phyloP scores from a whole-genome alignment of 2,329 filamentous ascomycete genomes.

The Cladosporium sp. region DNA sequence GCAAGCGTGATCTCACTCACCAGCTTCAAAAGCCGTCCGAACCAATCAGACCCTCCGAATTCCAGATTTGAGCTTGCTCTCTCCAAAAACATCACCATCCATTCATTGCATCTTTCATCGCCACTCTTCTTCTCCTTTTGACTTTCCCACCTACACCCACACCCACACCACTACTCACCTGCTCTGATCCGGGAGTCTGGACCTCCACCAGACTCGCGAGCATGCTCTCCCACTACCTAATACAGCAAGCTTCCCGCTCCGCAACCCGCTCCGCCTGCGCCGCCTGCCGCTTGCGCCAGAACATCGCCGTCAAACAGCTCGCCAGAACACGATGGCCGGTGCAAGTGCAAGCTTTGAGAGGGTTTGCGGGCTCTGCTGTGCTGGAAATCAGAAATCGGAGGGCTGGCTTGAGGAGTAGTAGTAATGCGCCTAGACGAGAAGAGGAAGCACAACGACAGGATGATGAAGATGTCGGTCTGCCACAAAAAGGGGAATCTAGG shows the following conservation, averaged over 20 bases:
- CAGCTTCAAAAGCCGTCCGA: too few species aligned
- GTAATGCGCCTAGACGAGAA: neutral
- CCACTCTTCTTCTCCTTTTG: too few species aligned
- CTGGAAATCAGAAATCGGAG: neutral
- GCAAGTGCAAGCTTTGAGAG: too few species aligned
- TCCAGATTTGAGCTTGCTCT: constrained; percentile 2
- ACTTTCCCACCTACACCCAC: too few species aligned
- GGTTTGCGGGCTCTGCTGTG: neutral
- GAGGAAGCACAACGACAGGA: neutral
- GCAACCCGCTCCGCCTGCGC: constrained; percentile 11
- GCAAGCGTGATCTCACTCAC: too few species aligned
- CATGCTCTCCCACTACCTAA: constrained; percentile 2
- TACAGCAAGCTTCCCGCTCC: neutral
- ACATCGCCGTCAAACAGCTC: constrained; percentile 17
- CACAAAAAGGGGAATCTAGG: neutral
- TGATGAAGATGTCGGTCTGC: neutral
- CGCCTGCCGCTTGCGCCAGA: constrained; percentile 18
- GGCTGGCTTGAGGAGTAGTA: neutral
- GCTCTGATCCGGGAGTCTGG: too few species aligned
- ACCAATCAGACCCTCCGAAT: neutral
- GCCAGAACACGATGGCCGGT: constrained; percentile 5
- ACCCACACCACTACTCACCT: too few species aligned
- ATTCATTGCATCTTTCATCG: neutral
- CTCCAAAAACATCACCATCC: neutral
- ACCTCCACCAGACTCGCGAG: too few species aligned